Evolutionary conservation across 352 stramenopile genomes (phyloP).

Genomic region (Phytophthora brassicae): DNA sequence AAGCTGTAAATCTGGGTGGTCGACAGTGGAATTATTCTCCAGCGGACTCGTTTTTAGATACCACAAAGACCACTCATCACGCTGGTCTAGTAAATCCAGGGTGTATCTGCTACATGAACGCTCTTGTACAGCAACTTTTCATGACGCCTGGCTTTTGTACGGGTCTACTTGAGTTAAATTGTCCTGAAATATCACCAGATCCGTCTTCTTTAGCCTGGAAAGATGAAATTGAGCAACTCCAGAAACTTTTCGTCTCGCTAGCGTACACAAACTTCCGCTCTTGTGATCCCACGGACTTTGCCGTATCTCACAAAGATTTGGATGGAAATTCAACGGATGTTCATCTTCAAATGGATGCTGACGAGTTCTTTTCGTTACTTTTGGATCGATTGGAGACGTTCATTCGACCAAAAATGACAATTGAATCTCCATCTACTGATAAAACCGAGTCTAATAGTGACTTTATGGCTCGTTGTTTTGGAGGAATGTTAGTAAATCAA

Average conservation of each 20-base stretch:
- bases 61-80: slow-evolving; percentile 24
- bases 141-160: slow-evolving; percentile 66
- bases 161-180: slow-evolving; percentile 48
- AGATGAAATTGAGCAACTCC: slow-evolving; percentile 65
- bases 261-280: slow-evolving; percentile 44
- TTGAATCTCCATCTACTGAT: background rate
- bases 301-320: slow-evolving; percentile 65
- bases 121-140: slow-evolving; percentile 96
- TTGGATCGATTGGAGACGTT: slow-evolving; percentile 81
- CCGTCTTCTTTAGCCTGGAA: slow-evolving; percentile 27
- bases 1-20: slow-evolving; percentile 33
- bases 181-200: background rate
- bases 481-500: slow-evolving; percentile 79
- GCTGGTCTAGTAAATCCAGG: slow-evolving; percentile 96
- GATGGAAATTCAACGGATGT: slow-evolving; percentile 76
- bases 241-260: slow-evolving; percentile 69
- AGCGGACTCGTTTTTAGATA: slow-evolving; percentile 43
- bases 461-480: slow-evolving; percentile 72
- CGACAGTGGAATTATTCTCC: slow-evolving; percentile 67
- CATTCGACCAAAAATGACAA: slow-evolving; percentile 14
- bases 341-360: slow-evolving; percentile 78
- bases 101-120: slow-evolving; percentile 99
- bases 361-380: slow-evolving; percentile 81
- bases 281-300: slow-evolving; percentile 67
- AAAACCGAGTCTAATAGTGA: slow-evolving; percentile 14